Evolutionary conservation across 164 flowering plant genomes (phyloP), one percentile per base, ranked within the genome.

Genomic region (Buxus sempervirens): DNA sequence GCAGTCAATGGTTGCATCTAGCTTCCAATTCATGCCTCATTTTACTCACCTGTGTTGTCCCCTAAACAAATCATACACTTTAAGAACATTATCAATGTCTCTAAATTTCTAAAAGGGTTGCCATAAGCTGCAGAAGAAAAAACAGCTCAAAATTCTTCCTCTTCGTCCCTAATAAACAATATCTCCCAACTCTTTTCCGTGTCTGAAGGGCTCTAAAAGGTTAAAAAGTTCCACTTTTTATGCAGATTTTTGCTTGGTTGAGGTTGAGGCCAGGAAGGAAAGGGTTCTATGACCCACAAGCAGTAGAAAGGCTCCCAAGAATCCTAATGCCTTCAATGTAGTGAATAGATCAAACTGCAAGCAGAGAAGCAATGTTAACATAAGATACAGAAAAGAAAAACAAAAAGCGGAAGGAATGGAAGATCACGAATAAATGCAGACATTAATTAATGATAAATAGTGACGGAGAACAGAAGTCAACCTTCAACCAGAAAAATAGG

Each of bases 401-500:
- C n/a, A 49, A 16, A 51, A 25, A 22, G 27, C 12, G 16, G 28
- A 58, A 48, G 2, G 53, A 58, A 25, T n/a, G 23, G 3, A 8
- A 27, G 15, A 24, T 19, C 5, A 7, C 58, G 5, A n/a, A 18
- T 1, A 64, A 22, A 64, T 14, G 16, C 16, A 70, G 10, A 5
- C 18, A n/a, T 28, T 9, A 23, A 21, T 26, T n/a, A 21, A 51
- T 20, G 21, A 36, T 62, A 3, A 62, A 48, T 18, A 23, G 24
- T 9, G 9, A 7, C 41, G 28, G 21, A 15, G 61, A 25, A 21
- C 10, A 49, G 38, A 36, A 72, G 54, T 65, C 81, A 54, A 92
- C 99, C 98, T 96, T 96, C 77, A 88, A 63, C 99, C 99, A 96
- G 85, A 96, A 96, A 63, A 93, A 85, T 62, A 75, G 78, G 66